Evolutionary conservation across 371 early-diverging fungal species (phyloP), one percentile per base, ranked within the genome.

Genomic region (Syncephalastrum racemosum): DNA sequence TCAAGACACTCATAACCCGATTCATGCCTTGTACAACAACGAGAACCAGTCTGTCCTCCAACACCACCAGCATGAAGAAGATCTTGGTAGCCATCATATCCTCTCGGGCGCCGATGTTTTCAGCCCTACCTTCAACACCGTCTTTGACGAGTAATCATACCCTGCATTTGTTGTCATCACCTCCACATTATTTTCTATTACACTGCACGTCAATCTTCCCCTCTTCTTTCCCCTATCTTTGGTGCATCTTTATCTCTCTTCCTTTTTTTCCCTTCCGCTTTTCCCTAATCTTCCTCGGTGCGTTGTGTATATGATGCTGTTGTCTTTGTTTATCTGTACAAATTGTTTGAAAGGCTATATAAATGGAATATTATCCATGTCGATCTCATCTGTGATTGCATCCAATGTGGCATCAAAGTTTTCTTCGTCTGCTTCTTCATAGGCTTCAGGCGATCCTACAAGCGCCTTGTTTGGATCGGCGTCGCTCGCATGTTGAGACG

Each of bases 321-420:
- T 27, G 45, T 44, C 20, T 20, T 44, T 44, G n/a, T 44, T 44
- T 2, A 44, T 20, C n/a, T 44, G 45, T 20, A 27, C 27, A 49
- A 25, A 49, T 25, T 39, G 24, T 19, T 27, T 27, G 27, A 27
- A 27, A 27, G 19, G 15, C n/a, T 77, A 72, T 39, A 81, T 68
- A 46, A 73, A 76, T 46, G 80, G 82, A 13, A 82, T 76, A 31
- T 73, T 70, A 44, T 82, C 82, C 79, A 82, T 74, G 56, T 82
- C 79, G 46, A 75, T 64, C 51, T 77, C 75, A 42, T 78, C 80
- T 43, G 72, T 68, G 36, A 78, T 48, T 2, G 60, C 68, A 53
- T 74, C 76, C 12, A 72, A 57, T 2, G 53, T 63, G 0, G 64
- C 62, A 24, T 70, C 67, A 0, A 65, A 46, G 16, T 59, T 66